phyloP scores from a whole-genome alignment of 768 basidiomycete genomes.

The Lactarius trivialis region DNA sequence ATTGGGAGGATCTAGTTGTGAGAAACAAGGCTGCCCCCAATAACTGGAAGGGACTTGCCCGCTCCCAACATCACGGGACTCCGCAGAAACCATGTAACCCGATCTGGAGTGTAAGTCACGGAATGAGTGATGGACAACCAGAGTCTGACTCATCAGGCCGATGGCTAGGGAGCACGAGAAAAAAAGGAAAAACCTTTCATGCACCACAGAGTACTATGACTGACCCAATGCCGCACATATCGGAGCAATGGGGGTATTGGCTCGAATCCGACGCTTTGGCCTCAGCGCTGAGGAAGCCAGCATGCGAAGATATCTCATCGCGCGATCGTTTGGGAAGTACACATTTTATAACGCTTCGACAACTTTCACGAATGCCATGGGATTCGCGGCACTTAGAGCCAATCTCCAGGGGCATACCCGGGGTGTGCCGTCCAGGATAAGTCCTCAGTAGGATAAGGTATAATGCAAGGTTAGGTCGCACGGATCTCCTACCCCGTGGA shows the following conservation, averaged over 20 bases:
- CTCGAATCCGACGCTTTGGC: not conserved
- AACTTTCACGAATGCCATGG: not conserved
- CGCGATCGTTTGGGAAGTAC: not conserved
- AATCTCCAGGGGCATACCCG: not conserved
- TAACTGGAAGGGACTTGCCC: not conserved
- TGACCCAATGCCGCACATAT: constrained; percentile 6
- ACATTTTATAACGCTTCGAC: not conserved
- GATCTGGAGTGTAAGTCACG: constrained; percentile 4
- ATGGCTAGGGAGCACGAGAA: not conserved
- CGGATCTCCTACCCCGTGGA: constrained; percentile 2
- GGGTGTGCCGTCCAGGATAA: constrained; percentile 1
- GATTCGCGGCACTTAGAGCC: not conserved
- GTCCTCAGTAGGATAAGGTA: constrained; percentile 5
- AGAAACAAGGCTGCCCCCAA: not conserved
- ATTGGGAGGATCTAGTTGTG: not conserved
- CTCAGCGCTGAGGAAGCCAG: not conserved
- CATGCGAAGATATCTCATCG: not conserved
- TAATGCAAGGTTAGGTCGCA: not conserved
- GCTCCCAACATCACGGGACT: not conserved
- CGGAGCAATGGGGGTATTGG: not conserved
- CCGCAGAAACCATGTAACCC: constrained; percentile 5
- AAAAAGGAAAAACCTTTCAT: not conserved
- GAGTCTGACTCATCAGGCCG: not conserved
- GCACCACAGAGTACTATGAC: not conserved
- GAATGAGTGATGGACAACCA: not conserved